Conservation (phyloP, 805 yeast species). For the Priceomyces medius region DNA sequence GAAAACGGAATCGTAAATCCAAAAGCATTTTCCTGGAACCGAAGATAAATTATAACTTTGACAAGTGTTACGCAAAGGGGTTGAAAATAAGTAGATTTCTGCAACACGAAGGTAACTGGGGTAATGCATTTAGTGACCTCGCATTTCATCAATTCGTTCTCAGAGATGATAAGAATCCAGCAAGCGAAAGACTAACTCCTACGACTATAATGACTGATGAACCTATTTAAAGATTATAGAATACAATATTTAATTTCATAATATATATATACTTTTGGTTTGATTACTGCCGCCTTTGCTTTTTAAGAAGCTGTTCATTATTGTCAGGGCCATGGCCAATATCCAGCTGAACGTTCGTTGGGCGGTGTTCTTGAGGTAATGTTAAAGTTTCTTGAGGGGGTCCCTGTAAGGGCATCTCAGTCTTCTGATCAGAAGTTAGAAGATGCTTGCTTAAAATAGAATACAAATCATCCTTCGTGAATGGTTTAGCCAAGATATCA, state of each 20-base stretch:
- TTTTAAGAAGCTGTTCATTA: conserved; percentile 18
- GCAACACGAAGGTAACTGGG: conserved; percentile 41
- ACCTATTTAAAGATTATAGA: not conserved
- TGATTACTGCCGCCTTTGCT: conserved; percentile 18
- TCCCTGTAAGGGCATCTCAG: conserved; percentile 8
- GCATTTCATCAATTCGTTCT: conserved; percentile 37
- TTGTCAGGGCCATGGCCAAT: conserved; percentile 2
- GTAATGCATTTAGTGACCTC: conserved; percentile 53
- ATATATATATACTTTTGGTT: conserved; percentile 2
- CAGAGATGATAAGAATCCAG: not conserved
- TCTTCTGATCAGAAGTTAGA: conserved; percentile 32
- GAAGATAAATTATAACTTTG: conserved; percentile 27
- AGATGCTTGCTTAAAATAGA: conserved; percentile 75
- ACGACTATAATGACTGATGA: conserved; percentile 1
- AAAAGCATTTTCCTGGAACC: conserved; percentile 30
- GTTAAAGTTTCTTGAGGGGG: conserved; percentile 9
- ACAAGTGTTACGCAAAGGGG: conserved; percentile 29
- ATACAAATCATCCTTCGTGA: conserved; percentile 81
- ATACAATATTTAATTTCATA: conserved; percentile 1
- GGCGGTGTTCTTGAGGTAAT: conserved; percentile 11
- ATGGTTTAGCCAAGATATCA: conserved; percentile 91
- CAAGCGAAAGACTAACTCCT: not conserved
- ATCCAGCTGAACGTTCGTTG: not conserved
- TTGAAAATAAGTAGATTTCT: conserved; percentile 19
- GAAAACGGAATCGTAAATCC: conserved; percentile 18